Percentiles rank a stretch among this genome's conserved stretches.
Evolutionary conservation across 2,329 filamentous ascomycete genomes (phyloP).

Genomic region (Calonectria pseudoturangicola): DNA sequence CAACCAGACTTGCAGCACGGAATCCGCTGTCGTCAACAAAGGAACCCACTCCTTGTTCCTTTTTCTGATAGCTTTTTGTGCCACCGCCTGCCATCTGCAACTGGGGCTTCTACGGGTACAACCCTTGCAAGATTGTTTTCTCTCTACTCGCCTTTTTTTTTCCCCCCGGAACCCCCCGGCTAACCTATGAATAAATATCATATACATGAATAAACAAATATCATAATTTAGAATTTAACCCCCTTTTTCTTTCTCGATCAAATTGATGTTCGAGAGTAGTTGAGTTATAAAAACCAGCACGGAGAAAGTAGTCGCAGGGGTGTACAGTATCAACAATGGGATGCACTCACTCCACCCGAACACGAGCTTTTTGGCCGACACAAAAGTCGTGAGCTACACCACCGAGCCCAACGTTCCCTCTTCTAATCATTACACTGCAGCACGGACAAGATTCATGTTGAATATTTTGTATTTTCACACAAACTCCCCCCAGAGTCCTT

Average conservation of each 20-base stretch:
- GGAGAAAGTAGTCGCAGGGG: no score
- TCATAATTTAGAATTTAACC: no score
- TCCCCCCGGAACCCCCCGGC: no score
- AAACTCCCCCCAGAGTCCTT: not conserved
- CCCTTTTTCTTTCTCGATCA: no score
- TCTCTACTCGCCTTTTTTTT: no score
- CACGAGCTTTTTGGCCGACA: conserved; percentile 10
- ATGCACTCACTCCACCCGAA: conserved; percentile 19
- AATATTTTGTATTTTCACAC: not conserved
- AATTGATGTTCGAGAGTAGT: no score
- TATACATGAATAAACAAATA: no score
- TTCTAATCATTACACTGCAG: not conserved
- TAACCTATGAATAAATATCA: no score
- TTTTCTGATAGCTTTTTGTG: not conserved
- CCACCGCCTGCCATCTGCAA: conserved; percentile 2
- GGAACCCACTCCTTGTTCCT: not conserved
- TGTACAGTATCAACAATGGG: not conserved
- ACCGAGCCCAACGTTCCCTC: not conserved
- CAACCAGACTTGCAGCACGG: conserved; percentile 15
- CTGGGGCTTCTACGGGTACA: not conserved
- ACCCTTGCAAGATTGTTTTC: no score
- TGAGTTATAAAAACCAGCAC: no score
- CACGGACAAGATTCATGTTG: not conserved
- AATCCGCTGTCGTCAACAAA: not conserved
- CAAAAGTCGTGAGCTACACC: not conserved